Base-by-base conservation (phyloP, 345 rosid species). In the Dimocarpus longan region DNA sequence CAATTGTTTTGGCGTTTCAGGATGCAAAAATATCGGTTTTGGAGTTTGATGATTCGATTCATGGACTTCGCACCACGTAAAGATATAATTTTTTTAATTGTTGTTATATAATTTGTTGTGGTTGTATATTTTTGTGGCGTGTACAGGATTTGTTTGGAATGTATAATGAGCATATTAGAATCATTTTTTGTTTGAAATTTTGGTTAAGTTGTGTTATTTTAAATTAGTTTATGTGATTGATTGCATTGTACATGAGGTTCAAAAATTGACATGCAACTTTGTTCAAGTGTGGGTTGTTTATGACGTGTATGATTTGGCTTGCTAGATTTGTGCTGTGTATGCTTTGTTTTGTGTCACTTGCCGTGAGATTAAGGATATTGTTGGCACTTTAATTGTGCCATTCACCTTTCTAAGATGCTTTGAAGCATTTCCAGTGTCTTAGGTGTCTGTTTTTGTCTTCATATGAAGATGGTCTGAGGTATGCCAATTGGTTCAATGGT, bases 21-120 rank as follows among this genome's bases (percentile, higher is more conserved):
- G 98, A 93, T 74, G 94, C 98, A 1, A 96, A 91, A 80, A 86
- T 93, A 74, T 93, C 97, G 0, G 87, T 96, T 81, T 82, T 96
- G 73, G 98, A 96, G 86, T 94, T 91, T 84, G 97, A 96, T 83
- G 99, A 96, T 86, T 94, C 99, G 2, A 82, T 89, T 42, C 94
- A 96, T 62, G 91, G 90, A 59, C 97, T 95, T 71, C 89, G 90
- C 54, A 92, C 91, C 71, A 93, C 83, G 95, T 93, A 76, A 84
- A 85, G 50, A 63, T n/a, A 46, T 16, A 74, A 78, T 46, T 46
- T 46, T 11, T 44, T 65, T 74, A 48, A 19, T 28, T 48, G 5
- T 78, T 66, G 39, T 26, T 75, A 21, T 13, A 28, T 40, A 50
- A 8, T 48, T 22, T 56, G 52, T 40, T 71, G 12, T 46, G 71